Base-by-base conservation (phyloP, 2,329 filamentous ascomycete species). In the Mycogone perniciosa region DNA sequence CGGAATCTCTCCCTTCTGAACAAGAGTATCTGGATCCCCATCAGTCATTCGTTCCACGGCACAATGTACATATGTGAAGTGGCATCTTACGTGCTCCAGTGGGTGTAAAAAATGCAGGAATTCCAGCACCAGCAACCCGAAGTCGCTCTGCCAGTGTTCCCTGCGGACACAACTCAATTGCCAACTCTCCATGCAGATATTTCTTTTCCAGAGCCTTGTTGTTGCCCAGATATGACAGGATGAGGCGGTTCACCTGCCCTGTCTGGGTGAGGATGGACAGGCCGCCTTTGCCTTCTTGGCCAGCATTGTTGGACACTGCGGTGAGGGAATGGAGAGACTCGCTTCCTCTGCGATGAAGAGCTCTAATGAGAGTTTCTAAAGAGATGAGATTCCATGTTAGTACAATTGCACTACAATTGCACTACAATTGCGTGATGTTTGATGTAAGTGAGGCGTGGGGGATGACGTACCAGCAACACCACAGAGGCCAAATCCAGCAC, bases 241-340 rank as follows among this genome's bases (percentile, higher is more conserved):
- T 82, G 64, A 91, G 80, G 52, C 85, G 82, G 54, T 80, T 76
- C 37, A 92, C 75, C 60, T 89, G 86, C 9, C 86, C 85, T 0
- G 82, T 80, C 49, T 82, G 77, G 0, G 86, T 80, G 31, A 91
- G 76, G 7, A 81, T 77, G 1, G 86, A 82, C 11, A 92, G 71
- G 1, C 88, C 88, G 4, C 83, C 80, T 46, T 77, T 80, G 30
- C 82, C 81, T 37, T 85, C 81, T 31, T 82, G 76, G 29, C 88
- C 88, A 6, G 87, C 87, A 63, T 92, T 92, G 64, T 92, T 92
- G 46, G 86, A 90, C 2, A 91, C 84, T 20, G 86, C 86, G 1
- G 86, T 89, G 31, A 92, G 74, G 2, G 81, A 77, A 45, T 86
- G 76, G 26, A 92, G 74, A 7, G 77, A 74, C 4, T 83, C 78